A percentile compares a stretch with the other conserved stretches of the same genome.
Conservation (phyloP, 2,329 filamentous ascomycete genomes). For the Sporothrix pallida region DNA sequence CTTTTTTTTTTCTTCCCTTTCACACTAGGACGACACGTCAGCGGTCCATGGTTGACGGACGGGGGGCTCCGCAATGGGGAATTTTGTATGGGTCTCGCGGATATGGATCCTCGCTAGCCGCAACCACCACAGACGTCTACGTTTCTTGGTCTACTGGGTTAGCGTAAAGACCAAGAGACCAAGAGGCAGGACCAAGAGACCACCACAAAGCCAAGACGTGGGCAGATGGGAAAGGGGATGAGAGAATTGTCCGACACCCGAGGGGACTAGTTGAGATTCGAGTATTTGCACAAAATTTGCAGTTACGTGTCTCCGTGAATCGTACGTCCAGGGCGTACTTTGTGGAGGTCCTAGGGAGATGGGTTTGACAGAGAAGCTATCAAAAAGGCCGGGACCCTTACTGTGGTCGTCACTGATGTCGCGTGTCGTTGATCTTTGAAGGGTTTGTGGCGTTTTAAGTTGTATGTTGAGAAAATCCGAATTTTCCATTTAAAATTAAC, state of each 20-base stretch:
- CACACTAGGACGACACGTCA: constrained; percentile 5
- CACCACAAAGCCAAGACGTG: background rate
- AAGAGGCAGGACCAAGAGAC: no score
- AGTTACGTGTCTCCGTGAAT: background rate
- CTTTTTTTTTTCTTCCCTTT: background rate
- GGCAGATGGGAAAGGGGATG: background rate
- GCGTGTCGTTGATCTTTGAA: constrained; percentile 1
- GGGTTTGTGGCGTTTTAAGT: background rate
- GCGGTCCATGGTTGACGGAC: background rate
- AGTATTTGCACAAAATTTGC: background rate
- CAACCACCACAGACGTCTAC: background rate
- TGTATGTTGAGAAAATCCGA: background rate
- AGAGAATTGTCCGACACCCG: background rate
- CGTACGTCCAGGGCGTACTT: constrained; percentile 13
- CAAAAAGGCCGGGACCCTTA: background rate
- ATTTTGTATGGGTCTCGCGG: background rate
- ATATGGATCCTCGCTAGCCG: constrained; percentile 12
- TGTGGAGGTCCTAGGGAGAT: constrained; percentile 3
- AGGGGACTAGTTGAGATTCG: background rate
- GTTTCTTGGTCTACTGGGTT: background rate
- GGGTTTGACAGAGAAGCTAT: background rate
- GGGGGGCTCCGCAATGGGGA: constrained; percentile 5
- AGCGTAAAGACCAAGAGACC: background rate
- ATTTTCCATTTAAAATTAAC: constrained; percentile 1
- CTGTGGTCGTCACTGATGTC: background rate